These are phyloP conservation scores for Fusarium sp. DNA, from an alignment of 2,329 filamentous ascomycete genomes.

Conservation along the genomic window DNA sequence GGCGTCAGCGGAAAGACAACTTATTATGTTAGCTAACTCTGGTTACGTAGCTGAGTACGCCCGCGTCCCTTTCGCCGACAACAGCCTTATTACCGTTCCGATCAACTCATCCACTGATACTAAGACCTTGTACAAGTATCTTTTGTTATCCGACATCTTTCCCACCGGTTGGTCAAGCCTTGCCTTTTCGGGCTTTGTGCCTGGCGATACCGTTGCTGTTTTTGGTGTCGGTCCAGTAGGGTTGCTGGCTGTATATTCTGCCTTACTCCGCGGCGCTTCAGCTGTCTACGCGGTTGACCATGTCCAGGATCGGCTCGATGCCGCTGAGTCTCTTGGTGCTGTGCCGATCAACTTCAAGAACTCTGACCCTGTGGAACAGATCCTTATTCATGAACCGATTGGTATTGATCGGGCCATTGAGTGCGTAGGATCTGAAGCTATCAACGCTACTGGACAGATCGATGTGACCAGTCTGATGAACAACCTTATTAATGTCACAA, in stretches of 20 bases:
- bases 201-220: slow-evolving; percentile 13
- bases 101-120: neutral
- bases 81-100: neutral
- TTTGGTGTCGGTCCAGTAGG: slow-evolving; percentile 17
- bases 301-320: slow-evolving; percentile 7
- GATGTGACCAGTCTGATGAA: neutral
- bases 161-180: slow-evolving; percentile 14
- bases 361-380: slow-evolving; percentile 6
- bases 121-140: slow-evolving; percentile 1
- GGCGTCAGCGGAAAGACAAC: no score
- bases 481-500: neutral
- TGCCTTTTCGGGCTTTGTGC: slow-evolving; percentile 5
- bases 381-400: neutral
- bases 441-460: neutral
- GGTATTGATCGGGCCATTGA: neutral
- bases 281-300: slow-evolving; percentile 10
- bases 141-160: slow-evolving; percentile 15
- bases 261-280: slow-evolving; percentile 14
- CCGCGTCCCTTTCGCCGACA: neutral
- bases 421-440: slow-evolving; percentile 2
- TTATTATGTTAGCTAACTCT: neutral
- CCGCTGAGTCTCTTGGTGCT: slow-evolving; percentile 4
- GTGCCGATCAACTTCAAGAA: slow-evolving; percentile 16
- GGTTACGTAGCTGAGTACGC: neutral
- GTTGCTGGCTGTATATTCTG: slow-evolving; percentile 11